A percentile compares a stretch with the other conserved stretches of the same genome.
Conservation (phyloP, 1,284 basidiomycete species). For the Tylopilus sp. region DNA sequence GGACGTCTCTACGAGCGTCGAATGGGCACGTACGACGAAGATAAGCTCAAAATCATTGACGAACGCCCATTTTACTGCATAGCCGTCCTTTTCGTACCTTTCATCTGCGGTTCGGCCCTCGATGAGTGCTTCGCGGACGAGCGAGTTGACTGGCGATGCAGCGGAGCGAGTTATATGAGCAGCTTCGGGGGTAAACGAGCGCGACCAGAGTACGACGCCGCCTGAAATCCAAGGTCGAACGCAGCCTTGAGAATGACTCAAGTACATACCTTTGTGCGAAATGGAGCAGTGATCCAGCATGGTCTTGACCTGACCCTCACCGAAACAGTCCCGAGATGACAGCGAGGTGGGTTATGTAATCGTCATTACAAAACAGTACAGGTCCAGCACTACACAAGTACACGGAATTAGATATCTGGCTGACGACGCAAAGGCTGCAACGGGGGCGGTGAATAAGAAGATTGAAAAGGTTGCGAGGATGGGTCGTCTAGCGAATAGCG, state of each 20-base stretch:
- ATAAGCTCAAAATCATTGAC: conserved; percentile 92
- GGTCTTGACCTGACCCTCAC: neutral
- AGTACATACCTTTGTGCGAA: conserved; percentile 72
- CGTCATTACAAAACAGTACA: conserved; percentile 9
- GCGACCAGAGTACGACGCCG: conserved; percentile 89
- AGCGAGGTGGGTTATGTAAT: conserved; percentile 20
- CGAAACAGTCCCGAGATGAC: neutral
- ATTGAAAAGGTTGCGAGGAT: neutral
- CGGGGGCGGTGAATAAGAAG: conserved; percentile 8
- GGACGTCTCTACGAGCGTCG: neutral
- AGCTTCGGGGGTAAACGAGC: conserved; percentile 86
- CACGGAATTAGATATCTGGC: conserved; percentile 7
- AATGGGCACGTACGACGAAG: conserved; percentile 69
- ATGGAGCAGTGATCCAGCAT: conserved; percentile 92
- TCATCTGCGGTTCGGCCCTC: conserved; percentile 76
- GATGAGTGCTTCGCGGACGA: conserved; percentile 87
- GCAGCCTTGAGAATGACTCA: neutral
- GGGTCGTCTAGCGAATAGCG: conserved; percentile 13
- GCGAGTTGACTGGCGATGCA: conserved; percentile 83
- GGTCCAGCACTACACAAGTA: neutral
- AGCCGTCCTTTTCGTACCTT: conserved; percentile 88
- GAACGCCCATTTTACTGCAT: conserved; percentile 89
- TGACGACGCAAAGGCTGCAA: conserved; percentile 26
- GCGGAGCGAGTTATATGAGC: conserved; percentile 69
- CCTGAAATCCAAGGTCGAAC: conserved; percentile 45